Evolutionary conservation across 75 land plant genomes (phyloP).

Genomic region (Picea glauca): DNA sequence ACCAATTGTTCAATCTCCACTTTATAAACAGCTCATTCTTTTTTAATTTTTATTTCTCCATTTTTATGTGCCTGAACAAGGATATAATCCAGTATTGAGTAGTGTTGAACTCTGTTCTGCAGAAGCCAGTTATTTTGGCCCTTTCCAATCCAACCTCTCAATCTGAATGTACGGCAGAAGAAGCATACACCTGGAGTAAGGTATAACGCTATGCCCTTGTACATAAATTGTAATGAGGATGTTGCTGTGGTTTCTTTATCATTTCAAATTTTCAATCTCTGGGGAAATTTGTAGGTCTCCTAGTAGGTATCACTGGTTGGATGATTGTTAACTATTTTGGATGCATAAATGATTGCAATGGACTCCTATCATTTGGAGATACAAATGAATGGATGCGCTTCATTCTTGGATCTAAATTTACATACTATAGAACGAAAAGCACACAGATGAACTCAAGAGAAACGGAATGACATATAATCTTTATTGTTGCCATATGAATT

Average conservation of each 20-base stretch:
- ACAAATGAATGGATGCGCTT: not conserved
- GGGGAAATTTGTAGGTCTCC: not conserved
- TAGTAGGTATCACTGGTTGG: not conserved
- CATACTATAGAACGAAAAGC: not conserved
- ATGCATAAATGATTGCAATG: not conserved
- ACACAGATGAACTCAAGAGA: not conserved
- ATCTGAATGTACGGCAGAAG: constrained; percentile 93
- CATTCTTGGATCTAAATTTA: not conserved
- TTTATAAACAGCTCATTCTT: not conserved
- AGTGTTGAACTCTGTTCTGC: constrained; percentile 8
- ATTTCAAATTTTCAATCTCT: not conserved
- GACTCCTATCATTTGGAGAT: not conserved
- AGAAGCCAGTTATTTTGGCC: constrained; percentile 90
- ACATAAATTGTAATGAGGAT: not conserved
- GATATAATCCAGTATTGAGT: not conserved
- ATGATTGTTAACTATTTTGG: not conserved
- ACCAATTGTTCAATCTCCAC: not conserved
- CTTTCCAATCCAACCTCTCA: constrained; percentile 94
- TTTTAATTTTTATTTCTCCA: not conserved
- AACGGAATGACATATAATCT: not conserved
- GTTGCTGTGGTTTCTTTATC: not conserved
- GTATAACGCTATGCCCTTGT: constrained; percentile 19
- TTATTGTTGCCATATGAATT: not conserved
- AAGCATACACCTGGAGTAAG: constrained; percentile 85
- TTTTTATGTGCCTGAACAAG: not conserved